Evolutionary conservation across 495 filamentous ascomycete species (phyloP), one percentile per base, ranked within the genome.

Genomic region (Aspergillus incahuasiensis): DNA sequence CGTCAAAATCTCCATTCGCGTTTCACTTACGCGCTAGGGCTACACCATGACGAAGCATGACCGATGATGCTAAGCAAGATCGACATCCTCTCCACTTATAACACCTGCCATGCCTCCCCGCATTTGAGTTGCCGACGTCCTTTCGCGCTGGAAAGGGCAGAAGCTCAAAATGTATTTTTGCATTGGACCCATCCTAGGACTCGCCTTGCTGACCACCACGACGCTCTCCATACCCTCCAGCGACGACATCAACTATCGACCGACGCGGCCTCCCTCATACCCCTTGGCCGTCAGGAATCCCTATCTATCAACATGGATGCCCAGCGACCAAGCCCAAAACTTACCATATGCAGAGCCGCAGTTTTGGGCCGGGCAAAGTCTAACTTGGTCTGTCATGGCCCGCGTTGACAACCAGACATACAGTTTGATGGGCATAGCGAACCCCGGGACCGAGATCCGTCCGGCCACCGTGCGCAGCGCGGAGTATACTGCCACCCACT

Each of bases 321-420:
- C 57, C 21, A 55, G 57, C 47, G 52, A 59, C 44, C 57, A 59
- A 44, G 40, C 55, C 4, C 49, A 68, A 25, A 63, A 63, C 21
- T 55, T 80, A 15, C 73, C 77, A 2, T 67, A 63, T 30, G 66
- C 77, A 0, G 64, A 69, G 16, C 66, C 78, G 1, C 73, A 81
- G 54, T 82, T 82, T 56, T 81, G 79, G 78, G 65, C 65, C 3
- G 77, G 78, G 3, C 69, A 76, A 48, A 67, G 69, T 18, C 63
- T 81, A 12, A 73, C 69, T 1, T 79, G 76, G 74, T 69, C 71
- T 6, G 65, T 82, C 12, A 65, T 82, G 43, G 75, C 74, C 3
- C 74, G 74, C 6, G 68, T 82, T 12, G 67, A 77, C 62, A 76
- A 70, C 15, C 65, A 70, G 19, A 64, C 74, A 2, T 82, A 77